Conservation (phyloP, 2,329 filamentous ascomycete species). For the Diaporthe citri region DNA sequence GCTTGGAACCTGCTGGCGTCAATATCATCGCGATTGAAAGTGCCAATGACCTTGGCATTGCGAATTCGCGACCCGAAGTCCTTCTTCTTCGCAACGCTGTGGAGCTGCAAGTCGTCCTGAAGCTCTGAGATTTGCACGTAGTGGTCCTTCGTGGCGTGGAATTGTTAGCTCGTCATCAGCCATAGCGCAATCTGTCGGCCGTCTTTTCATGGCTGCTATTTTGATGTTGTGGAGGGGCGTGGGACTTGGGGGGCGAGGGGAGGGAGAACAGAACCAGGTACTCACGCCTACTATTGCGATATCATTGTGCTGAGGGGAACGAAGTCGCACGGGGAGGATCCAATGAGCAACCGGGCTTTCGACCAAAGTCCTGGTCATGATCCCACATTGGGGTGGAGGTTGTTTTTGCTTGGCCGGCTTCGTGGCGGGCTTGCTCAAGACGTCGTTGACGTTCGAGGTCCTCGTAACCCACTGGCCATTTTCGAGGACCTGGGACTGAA, state of each 20-base stretch:
- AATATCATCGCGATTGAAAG: constrained; percentile 51
- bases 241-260: neutral
- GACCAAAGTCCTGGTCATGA: constrained; percentile 84
- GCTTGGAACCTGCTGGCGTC: constrained; percentile 38
- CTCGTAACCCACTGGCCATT: constrained; percentile 70
- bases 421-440: constrained; percentile 54
- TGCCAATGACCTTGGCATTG: constrained; percentile 81
- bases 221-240: constrained; percentile 21
- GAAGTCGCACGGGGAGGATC: constrained; percentile 84
- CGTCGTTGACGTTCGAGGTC: constrained; percentile 59
- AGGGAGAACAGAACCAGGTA: constrained; percentile 41
- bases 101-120: constrained; percentile 75
- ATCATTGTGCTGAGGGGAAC: constrained; percentile 79
- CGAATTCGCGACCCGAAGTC: constrained; percentile 85
- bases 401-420: constrained; percentile 48
- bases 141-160: constrained; percentile 67
- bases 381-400: constrained; percentile 70
- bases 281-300: constrained; percentile 86
- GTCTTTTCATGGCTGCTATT: constrained; percentile 9
- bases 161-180: constrained; percentile 41
- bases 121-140: constrained; percentile 87
- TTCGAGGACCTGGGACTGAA: constrained; percentile 67
- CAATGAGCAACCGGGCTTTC: constrained; percentile 81
- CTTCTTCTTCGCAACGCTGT: constrained; percentile 80
- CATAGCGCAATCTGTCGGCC: constrained; percentile 33